These are phyloP conservation scores for Colletotrichum aenigma DNA, from an alignment of 2,329 filamentous ascomycete genomes.

Conservation along the genomic window DNA sequence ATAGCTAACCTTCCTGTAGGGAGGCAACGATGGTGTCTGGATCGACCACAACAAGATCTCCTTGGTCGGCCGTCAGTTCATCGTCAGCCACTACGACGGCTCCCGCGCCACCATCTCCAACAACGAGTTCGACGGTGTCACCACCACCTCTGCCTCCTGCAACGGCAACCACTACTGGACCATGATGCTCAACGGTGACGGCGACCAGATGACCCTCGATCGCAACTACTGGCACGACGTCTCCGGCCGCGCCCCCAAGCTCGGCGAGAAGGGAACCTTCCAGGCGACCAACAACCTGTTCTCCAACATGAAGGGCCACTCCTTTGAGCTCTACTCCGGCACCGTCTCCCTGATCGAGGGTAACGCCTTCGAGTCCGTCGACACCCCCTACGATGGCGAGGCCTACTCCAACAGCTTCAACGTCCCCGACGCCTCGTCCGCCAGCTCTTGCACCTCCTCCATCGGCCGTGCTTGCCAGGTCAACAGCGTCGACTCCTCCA, in stretches of 20 bases:
- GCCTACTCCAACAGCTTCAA: constrained; percentile 24
- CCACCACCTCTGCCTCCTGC: constrained; percentile 32
- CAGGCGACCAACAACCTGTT: constrained; percentile 32
- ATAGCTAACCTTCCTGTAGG: constrained; percentile 20
- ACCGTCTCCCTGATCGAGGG: constrained; percentile 28
- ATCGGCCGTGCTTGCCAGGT: constrained; percentile 10
- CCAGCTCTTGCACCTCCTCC: not conserved
- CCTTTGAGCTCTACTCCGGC: constrained; percentile 52
- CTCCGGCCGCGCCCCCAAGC: constrained; percentile 31
- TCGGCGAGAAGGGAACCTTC: constrained; percentile 30
- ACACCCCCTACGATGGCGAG: constrained; percentile 35
- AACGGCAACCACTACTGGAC: constrained; percentile 36
- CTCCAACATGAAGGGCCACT: constrained; percentile 42
- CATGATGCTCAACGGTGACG: constrained; percentile 32
- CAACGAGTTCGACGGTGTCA: constrained; percentile 42
- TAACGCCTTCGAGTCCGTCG: constrained; percentile 28
- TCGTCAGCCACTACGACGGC: constrained; percentile 37
- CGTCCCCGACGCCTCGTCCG: constrained; percentile 25
- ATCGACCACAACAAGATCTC: constrained; percentile 42
- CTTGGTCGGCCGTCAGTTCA: constrained; percentile 43
- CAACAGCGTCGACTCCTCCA: constrained; percentile 7
- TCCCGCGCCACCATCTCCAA: constrained; percentile 40
- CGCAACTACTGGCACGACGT: constrained; percentile 31
- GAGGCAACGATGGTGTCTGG: constrained; percentile 34
- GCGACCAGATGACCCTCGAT: constrained; percentile 40